phyloP scores from a whole-genome alignment of 208 protist species.

The Trypanosoma lewisi region DNA sequence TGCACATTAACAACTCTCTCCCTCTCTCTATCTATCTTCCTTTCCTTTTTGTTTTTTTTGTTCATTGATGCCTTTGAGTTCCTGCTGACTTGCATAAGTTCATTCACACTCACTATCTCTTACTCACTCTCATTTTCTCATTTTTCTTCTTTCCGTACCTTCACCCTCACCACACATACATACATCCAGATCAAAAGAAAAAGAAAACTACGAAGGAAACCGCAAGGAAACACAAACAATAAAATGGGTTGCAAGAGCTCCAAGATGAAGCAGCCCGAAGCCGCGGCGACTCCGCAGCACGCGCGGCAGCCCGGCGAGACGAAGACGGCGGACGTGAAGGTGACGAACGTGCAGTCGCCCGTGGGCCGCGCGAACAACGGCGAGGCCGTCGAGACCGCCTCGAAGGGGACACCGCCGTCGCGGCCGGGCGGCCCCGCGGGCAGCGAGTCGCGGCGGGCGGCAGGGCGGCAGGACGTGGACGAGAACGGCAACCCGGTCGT shows the following conservation, averaged over 20 bases:
- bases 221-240: conserved; percentile 15
- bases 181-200: neutral
- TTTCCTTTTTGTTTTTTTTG: conserved; percentile 2
- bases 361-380: conserved; percentile 22
- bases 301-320: conserved; percentile 15
- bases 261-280: conserved; percentile 3
- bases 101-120: no score
- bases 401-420: neutral
- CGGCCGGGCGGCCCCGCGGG: neutral
- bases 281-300: conserved; percentile 16
- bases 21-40: neutral
- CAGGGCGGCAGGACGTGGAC: conserved; percentile 30
- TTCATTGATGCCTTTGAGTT: neutral
- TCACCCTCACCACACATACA: no score
- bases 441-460: neutral
- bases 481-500: conserved; percentile 58
- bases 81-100: no score
- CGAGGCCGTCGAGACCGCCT: conserved; percentile 15
- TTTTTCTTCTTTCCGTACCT: no score
- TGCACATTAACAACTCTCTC: neutral
- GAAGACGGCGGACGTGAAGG: conserved; percentile 10
- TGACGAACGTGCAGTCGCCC: conserved; percentile 10
- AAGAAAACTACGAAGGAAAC: conserved; percentile 6
- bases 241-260: conserved; percentile 26
- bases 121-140: no score